Base-by-base conservation (phyloP, 495 filamentous ascomycete genomes). In the Annulohypoxylon bovei region DNA sequence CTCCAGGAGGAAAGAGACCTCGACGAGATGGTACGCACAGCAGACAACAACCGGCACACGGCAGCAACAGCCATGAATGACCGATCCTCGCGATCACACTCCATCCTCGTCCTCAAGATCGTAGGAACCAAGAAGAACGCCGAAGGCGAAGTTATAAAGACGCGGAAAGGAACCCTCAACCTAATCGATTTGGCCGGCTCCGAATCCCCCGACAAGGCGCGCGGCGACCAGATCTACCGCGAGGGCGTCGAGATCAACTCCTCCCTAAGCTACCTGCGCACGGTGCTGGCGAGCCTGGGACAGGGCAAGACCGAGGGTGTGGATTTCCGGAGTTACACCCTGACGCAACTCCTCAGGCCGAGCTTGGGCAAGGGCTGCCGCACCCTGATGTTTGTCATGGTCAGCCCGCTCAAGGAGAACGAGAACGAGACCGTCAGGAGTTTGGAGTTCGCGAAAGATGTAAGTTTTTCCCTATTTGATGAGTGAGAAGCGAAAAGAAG, bases 361-460 rank as follows among this genome's bases (percentile, higher is more conserved):
- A 97, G 93, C 1, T 86, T 99, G 0, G 94, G 95, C 14, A 96
- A 96, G 33, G 97, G 97, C 76, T 93, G 91, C 61, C 96, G 97
- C 81, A 98, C 96, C 3, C 91, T 99, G 66, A 99, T 98, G 95
- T 97, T 99, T 72, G 93, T 98, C 78, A 98, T 98, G 93, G 91
- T 96, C 68, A 94, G 91, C 76, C 95, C 95, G 28, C 81, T 98
- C 55, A 90, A 96, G 83, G 92, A 91, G 3, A 96, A 98, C 82
- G 82, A 98, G 58, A 89, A 88, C 58, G 96, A 99, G 84, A 98
- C 94, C 12, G 87, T 98, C 79, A 96, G 95, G 27, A 97, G 93
- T 80, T 85, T 99, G 76, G 91, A 96, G 76, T 99, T 99, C 82
- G 95, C 96, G 14, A 95, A 92, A 9, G 98, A 98, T 85, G 94